These are phyloP conservation scores for Sanghuangporus sanghuang DNA, from an alignment of 1,284 basidiomycete genomes.

Conservation along the genomic window DNA sequence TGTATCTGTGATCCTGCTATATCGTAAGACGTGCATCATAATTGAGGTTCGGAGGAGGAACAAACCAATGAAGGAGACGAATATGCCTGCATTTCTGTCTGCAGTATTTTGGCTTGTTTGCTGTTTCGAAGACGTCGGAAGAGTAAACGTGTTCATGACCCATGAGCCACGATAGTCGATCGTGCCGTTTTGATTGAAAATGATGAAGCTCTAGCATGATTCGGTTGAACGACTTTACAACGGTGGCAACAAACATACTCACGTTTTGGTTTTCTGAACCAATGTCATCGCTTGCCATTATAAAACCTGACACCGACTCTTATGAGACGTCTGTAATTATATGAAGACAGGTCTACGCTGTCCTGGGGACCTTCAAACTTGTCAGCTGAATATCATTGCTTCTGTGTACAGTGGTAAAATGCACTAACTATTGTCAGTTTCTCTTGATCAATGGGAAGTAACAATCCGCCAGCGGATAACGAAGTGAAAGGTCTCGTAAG, in stretches of 20 bases:
- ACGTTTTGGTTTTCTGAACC: background rate
- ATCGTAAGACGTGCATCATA: background rate
- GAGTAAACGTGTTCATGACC: background rate
- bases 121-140: background rate
- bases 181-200: background rate
- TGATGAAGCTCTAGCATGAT: background rate
- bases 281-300: too few relatives aligned
- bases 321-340: too few relatives aligned
- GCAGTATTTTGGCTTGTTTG: background rate
- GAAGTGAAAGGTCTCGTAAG: too few relatives aligned
- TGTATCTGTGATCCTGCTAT: conserved; percentile 5
- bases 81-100: background rate
- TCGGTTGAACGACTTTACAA: background rate
- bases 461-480: too few relatives aligned
- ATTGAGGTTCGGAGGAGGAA: background rate
- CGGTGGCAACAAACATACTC: background rate
- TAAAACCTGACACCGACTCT: too few relatives aligned
- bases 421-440: too few relatives aligned
- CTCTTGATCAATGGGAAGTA: too few relatives aligned
- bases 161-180: background rate
- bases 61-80: conserved; percentile 1
- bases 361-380: too few relatives aligned
- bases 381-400: too few relatives aligned
- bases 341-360: too few relatives aligned
- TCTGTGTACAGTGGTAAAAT: too few relatives aligned